Base-by-base conservation (phyloP, 2,329 filamentous ascomycete species). In the Arthrobotrys megalospora region DNA sequence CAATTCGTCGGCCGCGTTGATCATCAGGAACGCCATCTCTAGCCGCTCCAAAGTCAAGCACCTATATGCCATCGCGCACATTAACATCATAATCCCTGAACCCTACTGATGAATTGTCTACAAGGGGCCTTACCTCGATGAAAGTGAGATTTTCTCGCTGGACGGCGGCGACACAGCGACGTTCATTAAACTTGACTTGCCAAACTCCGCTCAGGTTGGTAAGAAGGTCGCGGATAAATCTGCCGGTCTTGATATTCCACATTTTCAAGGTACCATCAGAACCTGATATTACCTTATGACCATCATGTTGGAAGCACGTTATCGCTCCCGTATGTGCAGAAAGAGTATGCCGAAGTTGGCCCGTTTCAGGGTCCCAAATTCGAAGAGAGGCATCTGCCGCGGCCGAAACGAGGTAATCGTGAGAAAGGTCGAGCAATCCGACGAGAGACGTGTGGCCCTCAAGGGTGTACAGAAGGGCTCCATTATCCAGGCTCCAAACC, bases 221-320 rank as follows among this genome's bases (percentile, higher is more conserved):
- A 82, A 99, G 87, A 48, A 99, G 88, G 84, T 99, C 95, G 81
- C 95, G 92, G 65, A 97, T 90, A 83, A 94, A 97, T 82, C 97
- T 92, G 60, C 96, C 96, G 1, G 91, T 97, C 82, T 91, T 90
- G 62, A 97, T 92, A 83, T 99, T 93, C 96, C 96, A 99, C 93
- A 99, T 96, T 87, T 99, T 99, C 80, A 99, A 87, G 2, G 93
- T 97, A 82, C 95, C 91, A 84, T 99, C 96, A 76, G 93, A 97
- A 69, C 96, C 96, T 47, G 93, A 97, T 72, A 99, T 97, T 38
- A 99, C 94, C 83, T 99, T 99, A 81, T 94, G 92, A 0, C 92
- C 93, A 83, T 99, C 96, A 82, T 99, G 96, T 85, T 99, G 96
- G 85, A 99, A 99, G 84, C 96, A 99, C 3, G 96, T 99, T 80